phyloP scores from a whole-genome alignment of 495 filamentous ascomycete species.

The Podospora pseudoanserina region DNA sequence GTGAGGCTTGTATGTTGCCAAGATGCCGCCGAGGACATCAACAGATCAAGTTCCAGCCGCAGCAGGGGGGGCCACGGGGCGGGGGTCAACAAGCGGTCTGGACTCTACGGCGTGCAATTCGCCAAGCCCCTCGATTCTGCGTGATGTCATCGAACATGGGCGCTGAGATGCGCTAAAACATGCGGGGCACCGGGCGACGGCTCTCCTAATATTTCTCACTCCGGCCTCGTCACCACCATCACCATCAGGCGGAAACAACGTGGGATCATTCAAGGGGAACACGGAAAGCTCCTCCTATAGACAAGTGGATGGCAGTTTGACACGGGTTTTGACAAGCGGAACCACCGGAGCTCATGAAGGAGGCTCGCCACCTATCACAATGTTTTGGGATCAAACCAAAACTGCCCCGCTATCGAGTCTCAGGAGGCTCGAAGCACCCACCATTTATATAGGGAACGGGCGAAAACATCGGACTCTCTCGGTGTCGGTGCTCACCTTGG shows the following conservation, averaged over 20 bases:
- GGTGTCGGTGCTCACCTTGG: not conserved
- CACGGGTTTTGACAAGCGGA: not conserved
- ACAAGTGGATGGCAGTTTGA: not conserved
- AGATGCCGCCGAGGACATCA: constrained; percentile 7
- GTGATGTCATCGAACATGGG: not conserved
- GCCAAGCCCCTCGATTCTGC: not conserved
- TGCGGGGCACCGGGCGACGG: not conserved
- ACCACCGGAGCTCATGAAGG: not conserved
- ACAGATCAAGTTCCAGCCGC: not conserved
- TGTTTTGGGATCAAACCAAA: not conserved
- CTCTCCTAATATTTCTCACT: not conserved
- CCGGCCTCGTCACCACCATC: not conserved
- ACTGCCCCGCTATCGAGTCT: not conserved
- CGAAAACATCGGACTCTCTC: not conserved
- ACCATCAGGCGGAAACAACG: not conserved
- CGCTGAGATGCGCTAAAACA: not conserved
- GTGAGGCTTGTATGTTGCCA: not conserved
- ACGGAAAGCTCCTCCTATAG: not conserved
- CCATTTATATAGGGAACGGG: not conserved
- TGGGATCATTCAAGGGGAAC: not conserved
- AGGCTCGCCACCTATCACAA: not conserved
- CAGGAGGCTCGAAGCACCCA: not conserved
- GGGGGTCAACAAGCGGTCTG: not conserved
- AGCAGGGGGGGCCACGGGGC: not conserved
- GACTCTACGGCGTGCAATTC: not conserved